Percentiles rank a stretch among this genome's conserved stretches.
Conservation (phyloP, 1,139 yeast species). For the Eremothecium gossypii region DNA sequence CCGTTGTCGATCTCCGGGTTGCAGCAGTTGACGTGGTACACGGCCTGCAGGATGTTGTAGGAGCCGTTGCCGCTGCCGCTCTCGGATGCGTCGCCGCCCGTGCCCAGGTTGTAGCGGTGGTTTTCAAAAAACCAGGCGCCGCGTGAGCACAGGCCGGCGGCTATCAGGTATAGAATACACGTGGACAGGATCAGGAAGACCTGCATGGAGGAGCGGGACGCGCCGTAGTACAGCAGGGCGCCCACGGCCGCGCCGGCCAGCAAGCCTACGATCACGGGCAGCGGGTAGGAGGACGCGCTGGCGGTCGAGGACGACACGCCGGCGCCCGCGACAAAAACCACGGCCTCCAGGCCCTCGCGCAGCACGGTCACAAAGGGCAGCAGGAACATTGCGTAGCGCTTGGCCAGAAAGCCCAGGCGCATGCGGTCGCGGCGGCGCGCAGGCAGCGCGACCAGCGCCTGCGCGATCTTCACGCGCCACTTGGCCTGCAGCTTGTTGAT, state of each 20-base stretch:
- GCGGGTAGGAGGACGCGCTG: conserved; percentile 64
- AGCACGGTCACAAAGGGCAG: conserved; percentile 79
- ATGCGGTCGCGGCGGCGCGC: conserved; percentile 30
- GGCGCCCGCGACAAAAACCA: conserved; percentile 84
- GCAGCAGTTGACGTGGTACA: conserved; percentile 94
- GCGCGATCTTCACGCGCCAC: conserved; percentile 69
- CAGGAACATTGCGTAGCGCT: conserved; percentile 68
- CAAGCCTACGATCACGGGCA: conserved; percentile 72
- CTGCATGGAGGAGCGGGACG: conserved; percentile 65
- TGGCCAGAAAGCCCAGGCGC: conserved; percentile 31
- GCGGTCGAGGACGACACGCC: conserved; percentile 47
- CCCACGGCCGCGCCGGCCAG: conserved; percentile 66
- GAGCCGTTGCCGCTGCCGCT: conserved; percentile 81
- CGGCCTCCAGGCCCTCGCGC: conserved; percentile 89
- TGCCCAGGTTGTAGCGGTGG: conserved; percentile 47
- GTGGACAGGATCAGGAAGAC: conserved; percentile 73
- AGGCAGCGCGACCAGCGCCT: conserved; percentile 38
- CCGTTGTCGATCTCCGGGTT: conserved; percentile 82
- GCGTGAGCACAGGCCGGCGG: conserved; percentile 84
- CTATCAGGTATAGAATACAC: conserved; percentile 69
- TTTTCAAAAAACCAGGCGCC: conserved; percentile 82
- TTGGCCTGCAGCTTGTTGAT: conserved; percentile 80
- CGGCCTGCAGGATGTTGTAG: conserved; percentile 25
- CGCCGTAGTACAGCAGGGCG: conserved; percentile 58
- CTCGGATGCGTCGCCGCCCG: conserved; percentile 89